Base-by-base conservation (phyloP, 2,329 filamentous ascomycete genomes). In the Colletotrichum melonis region DNA sequence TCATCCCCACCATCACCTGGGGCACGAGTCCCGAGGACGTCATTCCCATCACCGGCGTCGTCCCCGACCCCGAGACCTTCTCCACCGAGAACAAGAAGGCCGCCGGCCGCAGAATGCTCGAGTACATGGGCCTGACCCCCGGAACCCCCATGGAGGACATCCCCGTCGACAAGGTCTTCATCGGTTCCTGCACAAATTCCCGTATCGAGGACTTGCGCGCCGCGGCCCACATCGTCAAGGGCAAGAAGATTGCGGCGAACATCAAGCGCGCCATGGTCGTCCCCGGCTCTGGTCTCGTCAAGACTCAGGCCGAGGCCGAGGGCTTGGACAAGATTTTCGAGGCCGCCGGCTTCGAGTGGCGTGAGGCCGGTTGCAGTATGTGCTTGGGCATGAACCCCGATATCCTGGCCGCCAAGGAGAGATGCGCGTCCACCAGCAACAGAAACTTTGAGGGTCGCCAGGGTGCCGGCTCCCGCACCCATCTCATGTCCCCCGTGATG, bases 381-480 rank as follows among this genome's bases (percentile, higher is more conserved):
- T 98, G 97, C 82, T 89, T 99, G 68, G 97, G 97, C 82, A 99
- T 99, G 96, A 99, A 99, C 87, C 96, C 97, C 0, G 97, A 99
- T 82, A 98, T 99, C 76, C 90, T 98, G 59, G 92, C 95, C 2
- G 95, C 97, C 67, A 90, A 93, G 82, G 97, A 99, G 86, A 92
- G 97, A 79, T 98, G 97, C 82, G 97, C 97, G 55, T 96, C 93
- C 81, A 98, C 97, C 63, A 97, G 94, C 75, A 98, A 98, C 86
- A 94, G 97, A 79, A 98, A 98, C 85, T 98, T 98, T 78, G 97
- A 98, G 83, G 97, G 97, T 75, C 93, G 97, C 76, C 97, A 99
- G 85, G 97, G 97, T 81, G 95, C 96, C 74, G 92, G 92, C 75
- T 94, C 96, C 72, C 91, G 97, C 73, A 98, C 97, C 12, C 97